A percentile compares a stretch with the other conserved stretches of the same genome.
These are phyloP conservation scores for Cynara cardunculus DNA, from an alignment of 129 eudicot species.

Conservation along the genomic window DNA sequence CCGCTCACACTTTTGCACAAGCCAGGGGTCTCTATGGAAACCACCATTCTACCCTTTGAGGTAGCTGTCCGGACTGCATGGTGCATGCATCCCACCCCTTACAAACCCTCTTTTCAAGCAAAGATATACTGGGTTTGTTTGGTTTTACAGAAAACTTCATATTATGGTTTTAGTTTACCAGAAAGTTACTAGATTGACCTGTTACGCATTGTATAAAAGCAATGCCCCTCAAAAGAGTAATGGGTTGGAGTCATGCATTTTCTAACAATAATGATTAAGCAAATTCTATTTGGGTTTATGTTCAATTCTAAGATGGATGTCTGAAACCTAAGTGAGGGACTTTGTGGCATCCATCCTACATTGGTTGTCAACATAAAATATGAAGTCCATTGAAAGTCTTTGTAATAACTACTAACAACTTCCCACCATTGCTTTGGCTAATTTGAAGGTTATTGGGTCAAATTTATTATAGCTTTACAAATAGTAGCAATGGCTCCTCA, in stretches of 20 bases:
- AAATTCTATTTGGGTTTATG: background rate
- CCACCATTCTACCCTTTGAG: no score
- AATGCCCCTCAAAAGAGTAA: background rate
- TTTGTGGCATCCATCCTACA: background rate
- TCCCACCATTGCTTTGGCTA: background rate
- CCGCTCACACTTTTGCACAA: no score
- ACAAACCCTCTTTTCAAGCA: background rate
- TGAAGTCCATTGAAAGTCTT: background rate
- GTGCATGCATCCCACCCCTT: no score
- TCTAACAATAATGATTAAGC: background rate
- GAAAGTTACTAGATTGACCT: background rate
- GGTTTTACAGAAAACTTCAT: background rate
- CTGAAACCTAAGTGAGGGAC: background rate
- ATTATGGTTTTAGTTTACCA: background rate
- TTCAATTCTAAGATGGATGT: no score
- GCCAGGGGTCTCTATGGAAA: no score
- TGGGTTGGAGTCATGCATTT: background rate
- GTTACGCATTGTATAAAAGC: background rate
- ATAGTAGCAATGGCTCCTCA: background rate
- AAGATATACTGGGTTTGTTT: background rate
- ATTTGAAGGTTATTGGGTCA: background rate
- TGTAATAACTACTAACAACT: background rate
- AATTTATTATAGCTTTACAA: background rate
- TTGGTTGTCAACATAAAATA: background rate
- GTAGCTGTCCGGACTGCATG: no score